Evolutionary conservation across 306 rosid species (phyloP).

Genomic region (Vigna mungo): DNA sequence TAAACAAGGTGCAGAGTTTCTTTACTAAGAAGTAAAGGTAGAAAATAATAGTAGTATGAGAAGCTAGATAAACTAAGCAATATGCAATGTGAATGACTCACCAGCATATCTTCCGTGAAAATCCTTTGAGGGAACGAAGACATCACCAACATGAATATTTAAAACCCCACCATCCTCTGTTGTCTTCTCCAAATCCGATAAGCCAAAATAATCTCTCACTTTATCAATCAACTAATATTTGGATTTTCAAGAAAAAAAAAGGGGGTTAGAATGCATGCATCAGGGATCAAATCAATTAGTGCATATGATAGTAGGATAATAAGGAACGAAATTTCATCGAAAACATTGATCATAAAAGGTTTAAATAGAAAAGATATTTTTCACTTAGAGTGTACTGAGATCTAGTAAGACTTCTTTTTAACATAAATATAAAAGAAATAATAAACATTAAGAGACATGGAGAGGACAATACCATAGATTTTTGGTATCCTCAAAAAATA

Average conservation of each 20-base stretch:
- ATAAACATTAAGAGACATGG: neutral
- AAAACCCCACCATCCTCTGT: constrained; percentile 81
- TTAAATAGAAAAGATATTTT: constrained; percentile 19
- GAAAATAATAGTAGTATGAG: constrained; percentile 12
- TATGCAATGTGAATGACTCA: constrained; percentile 52
- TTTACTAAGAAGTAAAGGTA: constrained; percentile 27
- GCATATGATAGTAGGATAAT: constrained; percentile 25
- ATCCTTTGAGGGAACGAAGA: constrained; percentile 65
- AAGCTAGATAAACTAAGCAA: constrained; percentile 34
- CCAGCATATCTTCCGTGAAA: constrained; percentile 78
- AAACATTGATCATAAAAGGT: neutral
- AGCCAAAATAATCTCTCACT: constrained; percentile 82
- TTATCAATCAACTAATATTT: constrained; percentile 78
- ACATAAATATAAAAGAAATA: neutral
- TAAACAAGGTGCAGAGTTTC: neutral
- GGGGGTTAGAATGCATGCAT: constrained; percentile 10
- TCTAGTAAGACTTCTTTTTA: neutral
- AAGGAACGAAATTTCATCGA: constrained; percentile 32
- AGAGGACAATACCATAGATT: neutral
- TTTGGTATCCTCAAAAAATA: neutral
- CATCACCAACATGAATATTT: constrained; percentile 82
- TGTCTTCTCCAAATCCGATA: constrained; percentile 78
- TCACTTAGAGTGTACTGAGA: neutral
- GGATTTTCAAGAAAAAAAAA: constrained; percentile 39
- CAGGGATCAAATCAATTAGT: constrained; percentile 23